These are phyloP conservation scores for Linum usitatissimum DNA, from an alignment of 345 rosid species.

Conservation along the genomic window DNA sequence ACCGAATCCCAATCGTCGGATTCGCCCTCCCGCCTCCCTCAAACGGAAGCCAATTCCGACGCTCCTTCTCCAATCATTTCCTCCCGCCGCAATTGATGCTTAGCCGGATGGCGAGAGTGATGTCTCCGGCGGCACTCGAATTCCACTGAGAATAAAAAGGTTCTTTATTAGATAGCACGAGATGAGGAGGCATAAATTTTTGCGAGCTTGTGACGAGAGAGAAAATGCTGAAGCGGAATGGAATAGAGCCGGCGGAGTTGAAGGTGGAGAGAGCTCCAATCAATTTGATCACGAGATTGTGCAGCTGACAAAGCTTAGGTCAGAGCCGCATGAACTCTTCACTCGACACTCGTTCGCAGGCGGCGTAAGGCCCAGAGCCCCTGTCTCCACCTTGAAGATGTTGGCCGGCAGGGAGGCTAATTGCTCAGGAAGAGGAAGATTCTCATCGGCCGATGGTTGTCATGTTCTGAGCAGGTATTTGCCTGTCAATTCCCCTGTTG, in stretches of 20 bases:
- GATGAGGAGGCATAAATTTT: not conserved
- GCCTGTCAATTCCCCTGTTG: conserved; percentile 43
- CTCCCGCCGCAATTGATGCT: not conserved
- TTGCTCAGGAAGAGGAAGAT: conserved; percentile 45
- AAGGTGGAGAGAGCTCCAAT: conserved; percentile 13
- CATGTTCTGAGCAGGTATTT: conserved; percentile 47
- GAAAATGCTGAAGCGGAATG: conserved; percentile 7
- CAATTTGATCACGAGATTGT: conserved; percentile 37
- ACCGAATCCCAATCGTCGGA: not conserved
- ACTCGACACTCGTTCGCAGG: conserved; percentile 9
- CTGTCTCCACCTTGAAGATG: conserved; percentile 49
- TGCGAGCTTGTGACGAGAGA: conserved; percentile 13
- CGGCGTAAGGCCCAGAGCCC: conserved; percentile 19
- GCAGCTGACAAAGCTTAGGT: conserved; percentile 41
- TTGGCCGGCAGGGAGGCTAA: conserved; percentile 56
- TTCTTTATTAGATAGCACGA: not conserved
- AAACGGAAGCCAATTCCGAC: not conserved
- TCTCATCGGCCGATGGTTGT: conserved; percentile 47
- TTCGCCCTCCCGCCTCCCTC: not conserved
- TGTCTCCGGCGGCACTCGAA: not conserved
- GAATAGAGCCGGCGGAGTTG: conserved; percentile 5
- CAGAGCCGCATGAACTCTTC: conserved; percentile 32
- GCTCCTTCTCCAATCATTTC: not conserved
- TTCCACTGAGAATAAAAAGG: not conserved
- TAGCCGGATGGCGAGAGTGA: not conserved